Evolutionary conservation across 2,329 filamentous ascomycete species (phyloP).

Genomic region (Cladophialophora yegresii): DNA sequence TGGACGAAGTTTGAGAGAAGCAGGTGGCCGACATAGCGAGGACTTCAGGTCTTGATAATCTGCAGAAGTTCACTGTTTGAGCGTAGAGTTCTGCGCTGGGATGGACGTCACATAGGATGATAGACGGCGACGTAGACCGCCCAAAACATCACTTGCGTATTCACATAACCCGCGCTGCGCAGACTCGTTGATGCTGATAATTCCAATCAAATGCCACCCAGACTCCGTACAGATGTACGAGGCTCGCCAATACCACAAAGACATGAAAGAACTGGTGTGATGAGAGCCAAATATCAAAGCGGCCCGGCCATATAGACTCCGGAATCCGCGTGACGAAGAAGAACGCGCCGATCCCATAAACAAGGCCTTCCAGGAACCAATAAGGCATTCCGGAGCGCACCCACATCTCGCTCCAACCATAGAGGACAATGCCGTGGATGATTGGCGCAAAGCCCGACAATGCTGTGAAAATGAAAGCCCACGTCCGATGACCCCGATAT

Average conservation of each 20-base stretch:
- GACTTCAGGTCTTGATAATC: constrained; percentile 26
- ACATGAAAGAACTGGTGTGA: constrained; percentile 44
- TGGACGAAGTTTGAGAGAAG: constrained; percentile 43
- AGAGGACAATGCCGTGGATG: constrained; percentile 39
- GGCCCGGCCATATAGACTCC: constrained; percentile 39
- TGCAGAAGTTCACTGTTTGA: constrained; percentile 30
- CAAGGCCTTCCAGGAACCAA: constrained; percentile 41
- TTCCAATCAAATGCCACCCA: constrained; percentile 41
- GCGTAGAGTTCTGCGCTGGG: background rate
- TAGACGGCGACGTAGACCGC: background rate
- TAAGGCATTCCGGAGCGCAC: constrained; percentile 40
- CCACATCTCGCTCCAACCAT: constrained; percentile 37
- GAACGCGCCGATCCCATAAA: constrained; percentile 47
- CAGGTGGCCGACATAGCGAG: constrained; percentile 37
- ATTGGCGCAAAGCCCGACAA: constrained; percentile 43
- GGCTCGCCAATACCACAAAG: constrained; percentile 46
- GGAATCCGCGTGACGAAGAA: constrained; percentile 38
- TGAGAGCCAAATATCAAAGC: constrained; percentile 42
- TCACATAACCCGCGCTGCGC: constrained; percentile 16
- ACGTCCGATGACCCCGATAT: constrained; percentile 39
- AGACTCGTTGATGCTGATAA: constrained; percentile 36
- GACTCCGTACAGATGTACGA: constrained; percentile 46
- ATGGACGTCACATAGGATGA: background rate
- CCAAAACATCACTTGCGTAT: background rate
- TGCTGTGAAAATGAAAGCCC: constrained; percentile 40